These are phyloP conservation scores for Mangifera indica DNA, from an alignment of 345 rosid genomes.

Conservation along the genomic window DNA sequence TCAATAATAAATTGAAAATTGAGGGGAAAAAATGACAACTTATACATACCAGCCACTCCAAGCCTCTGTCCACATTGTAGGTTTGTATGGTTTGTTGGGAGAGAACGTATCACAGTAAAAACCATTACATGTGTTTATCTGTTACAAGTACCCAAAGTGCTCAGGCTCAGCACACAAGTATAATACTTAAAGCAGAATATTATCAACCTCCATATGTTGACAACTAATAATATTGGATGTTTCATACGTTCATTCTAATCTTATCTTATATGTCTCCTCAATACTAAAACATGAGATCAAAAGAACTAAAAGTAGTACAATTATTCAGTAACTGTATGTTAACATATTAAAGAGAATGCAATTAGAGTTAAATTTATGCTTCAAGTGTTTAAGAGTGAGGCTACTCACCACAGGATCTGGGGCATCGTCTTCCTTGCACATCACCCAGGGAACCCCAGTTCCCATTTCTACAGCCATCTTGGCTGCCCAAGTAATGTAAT, in stretches of 20 bases:
- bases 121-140: slow-evolving; percentile 99
- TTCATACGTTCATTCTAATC: background rate
- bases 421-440: slow-evolving; percentile 99
- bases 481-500: slow-evolving; percentile 95
- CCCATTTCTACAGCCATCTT: slow-evolving; percentile 83
- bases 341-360: background rate
- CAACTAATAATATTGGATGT: background rate
- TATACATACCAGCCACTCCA: slow-evolving; percentile 95
- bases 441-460: slow-evolving; percentile 98
- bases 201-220: background rate
- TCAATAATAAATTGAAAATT: slow-evolving; percentile 5
- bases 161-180: slow-evolving; percentile 17
- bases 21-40: slow-evolving; percentile 11
- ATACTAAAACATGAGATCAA: background rate
- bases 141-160: slow-evolving; percentile 8
- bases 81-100: slow-evolving; percentile 95
- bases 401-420: slow-evolving; percentile 93
- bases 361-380: background rate
- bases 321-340: background rate
- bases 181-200: background rate
- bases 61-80: slow-evolving; percentile 96
- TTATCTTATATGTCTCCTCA: background rate
- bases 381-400: background rate
- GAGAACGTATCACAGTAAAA: slow-evolving; percentile 97
- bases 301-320: background rate